A percentile compares a stretch with the other conserved stretches of the same genome.
Evolutionary conservation across 164 flowering plant genomes (phyloP).

Genomic region (Berberis thunbergii): DNA sequence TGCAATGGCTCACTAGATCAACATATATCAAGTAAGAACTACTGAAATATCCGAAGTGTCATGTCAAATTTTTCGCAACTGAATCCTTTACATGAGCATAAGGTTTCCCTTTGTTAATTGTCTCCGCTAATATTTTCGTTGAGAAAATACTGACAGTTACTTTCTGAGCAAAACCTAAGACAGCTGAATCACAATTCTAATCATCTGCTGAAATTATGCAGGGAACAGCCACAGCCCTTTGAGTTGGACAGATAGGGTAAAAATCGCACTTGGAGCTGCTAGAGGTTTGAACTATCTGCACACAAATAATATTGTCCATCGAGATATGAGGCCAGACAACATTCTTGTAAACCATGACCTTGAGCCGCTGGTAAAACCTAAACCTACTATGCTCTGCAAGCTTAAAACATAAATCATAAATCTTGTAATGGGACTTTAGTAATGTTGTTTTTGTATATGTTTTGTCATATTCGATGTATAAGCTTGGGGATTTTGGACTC

Average conservation of each 20-base stretch:
- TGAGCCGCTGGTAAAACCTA: conserved; percentile 42
- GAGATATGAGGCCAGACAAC: conserved; percentile 68
- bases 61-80: not conserved
- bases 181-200: conserved; percentile 1
- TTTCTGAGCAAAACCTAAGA: not conserved
- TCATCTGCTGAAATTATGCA: conserved; percentile 19
- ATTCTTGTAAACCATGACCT: conserved; percentile 62
- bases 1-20: conserved; percentile 56
- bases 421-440: not conserved
- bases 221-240: conserved; percentile 27
- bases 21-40: conserved; percentile 41
- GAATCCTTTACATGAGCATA: not conserved
- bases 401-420: not conserved
- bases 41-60: not conserved
- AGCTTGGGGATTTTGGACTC: conserved; percentile 81
- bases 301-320: conserved; percentile 48
- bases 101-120: too few relatives aligned
- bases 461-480: conserved; percentile 7
- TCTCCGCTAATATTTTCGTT: not conserved
- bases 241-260: conserved; percentile 51
- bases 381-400: conserved; percentile 1
- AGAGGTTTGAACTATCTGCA: conserved; percentile 54
- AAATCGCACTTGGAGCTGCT: conserved; percentile 56
- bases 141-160: not conserved
- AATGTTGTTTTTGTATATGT: not conserved